Base-by-base conservation (phyloP, 345 rosid genomes). In the Eucalyptus fibrosa region DNA sequence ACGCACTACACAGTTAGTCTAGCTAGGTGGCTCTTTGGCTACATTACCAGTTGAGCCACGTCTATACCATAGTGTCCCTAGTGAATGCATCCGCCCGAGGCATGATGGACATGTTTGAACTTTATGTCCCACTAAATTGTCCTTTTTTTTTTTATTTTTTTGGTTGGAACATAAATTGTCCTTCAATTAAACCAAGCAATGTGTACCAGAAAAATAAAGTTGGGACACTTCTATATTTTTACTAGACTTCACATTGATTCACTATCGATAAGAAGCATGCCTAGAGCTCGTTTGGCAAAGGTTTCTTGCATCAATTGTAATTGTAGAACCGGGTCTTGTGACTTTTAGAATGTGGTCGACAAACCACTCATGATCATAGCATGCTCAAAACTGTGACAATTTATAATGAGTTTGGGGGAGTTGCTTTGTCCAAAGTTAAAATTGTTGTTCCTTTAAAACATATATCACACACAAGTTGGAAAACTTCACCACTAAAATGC, bases 401-500 rank as follows among this genome's bases (percentile, higher is more conserved):
- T 62, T 62, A 62, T 62, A 30, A 62, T 28, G 34, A 2, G 18
- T 30, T 62, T 13, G 7, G 8, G 69, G 17, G 16, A 30, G 32
- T 62, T 30, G 34, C 17, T 13, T 30, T 0, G 0, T 30, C 17
- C 8, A 6, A 6, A 6, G 16, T 12, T 26, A 5, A 60, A 60
- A 6, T 30, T 60, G 32, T 1, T 60, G 4, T 0, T 30, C 9
- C 34, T 60, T 60, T 28, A 60, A 60, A 28, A 28, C 34, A 6
- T 62, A 13, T 28, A 62, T 62, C 3, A 30, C 18, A 1, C 69
- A 12, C 4, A 1, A 13, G 34, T 62, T 62, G 7, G 34, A 62
- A 30, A 30, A 62, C 32, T 60, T 11, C 8, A 13, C 1, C 3
- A 0, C 32, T 4, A 60, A 0, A 0, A 14, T 60, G 67, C 67